Evolutionary conservation across 1,284 basidiomycete species (phyloP).

Genomic region (Cystobasidium sp.): DNA sequence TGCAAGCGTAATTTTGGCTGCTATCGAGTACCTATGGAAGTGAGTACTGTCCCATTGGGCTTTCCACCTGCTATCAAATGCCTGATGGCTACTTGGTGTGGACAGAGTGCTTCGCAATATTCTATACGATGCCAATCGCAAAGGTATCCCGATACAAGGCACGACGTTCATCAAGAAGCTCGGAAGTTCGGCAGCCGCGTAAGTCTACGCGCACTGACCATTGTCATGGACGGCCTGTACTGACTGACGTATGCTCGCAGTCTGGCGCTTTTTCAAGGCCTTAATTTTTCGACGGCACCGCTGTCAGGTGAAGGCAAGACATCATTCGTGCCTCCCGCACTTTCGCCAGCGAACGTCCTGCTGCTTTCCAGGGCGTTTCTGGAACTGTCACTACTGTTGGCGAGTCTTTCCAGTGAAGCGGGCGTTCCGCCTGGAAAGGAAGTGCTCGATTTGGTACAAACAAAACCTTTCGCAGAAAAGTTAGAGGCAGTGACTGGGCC

Average conservation of each 20-base stretch:
- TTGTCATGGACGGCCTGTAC: background rate
- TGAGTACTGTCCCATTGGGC: background rate
- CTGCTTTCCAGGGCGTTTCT: slow-evolving; percentile 29
- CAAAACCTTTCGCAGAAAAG: background rate
- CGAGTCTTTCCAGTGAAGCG: background rate
- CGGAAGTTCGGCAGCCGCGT: slow-evolving; percentile 19
- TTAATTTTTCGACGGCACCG: slow-evolving; percentile 4
- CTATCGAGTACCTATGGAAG: slow-evolving; percentile 40
- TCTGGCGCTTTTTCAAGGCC: slow-evolving; percentile 7
- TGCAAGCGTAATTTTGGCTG: background rate
- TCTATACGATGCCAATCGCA: slow-evolving; percentile 25
- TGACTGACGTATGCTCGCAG: background rate
- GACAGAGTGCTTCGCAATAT: slow-evolving; percentile 34
- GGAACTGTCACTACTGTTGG: slow-evolving; percentile 29
- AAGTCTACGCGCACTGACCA: background rate
- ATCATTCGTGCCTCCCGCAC: slow-evolving; percentile 5
- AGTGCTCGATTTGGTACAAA: slow-evolving; percentile 6
- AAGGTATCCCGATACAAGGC: slow-evolving; percentile 21
- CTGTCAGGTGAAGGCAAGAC: background rate
- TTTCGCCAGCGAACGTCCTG: background rate
- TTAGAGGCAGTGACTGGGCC: background rate
- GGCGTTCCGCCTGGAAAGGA: slow-evolving; percentile 3
- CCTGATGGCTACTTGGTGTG: background rate
- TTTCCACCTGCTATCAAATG: background rate
- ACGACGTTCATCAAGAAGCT: slow-evolving; percentile 29